phyloP scores from a whole-genome alignment of 164 flowering plant species.

The Umbellularia californica region DNA sequence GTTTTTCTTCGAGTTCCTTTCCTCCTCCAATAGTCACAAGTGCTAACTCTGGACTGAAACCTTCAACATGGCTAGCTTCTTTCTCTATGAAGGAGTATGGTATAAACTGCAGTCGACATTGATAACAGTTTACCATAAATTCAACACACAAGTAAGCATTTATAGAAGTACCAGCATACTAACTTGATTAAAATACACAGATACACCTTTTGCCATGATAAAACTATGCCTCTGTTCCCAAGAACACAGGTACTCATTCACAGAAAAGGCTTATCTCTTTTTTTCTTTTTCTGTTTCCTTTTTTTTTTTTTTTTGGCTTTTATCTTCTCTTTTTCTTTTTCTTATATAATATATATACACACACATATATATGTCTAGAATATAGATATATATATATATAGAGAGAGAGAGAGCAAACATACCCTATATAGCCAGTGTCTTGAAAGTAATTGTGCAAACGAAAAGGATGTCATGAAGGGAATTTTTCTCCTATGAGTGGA shows the following conservation, averaged over 20 bases:
- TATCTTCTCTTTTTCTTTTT: too few relatives aligned
- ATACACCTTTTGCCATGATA: not conserved
- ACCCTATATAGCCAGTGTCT: too few relatives aligned
- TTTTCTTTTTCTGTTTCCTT: too few relatives aligned
- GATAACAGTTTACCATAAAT: constrained; percentile 1
- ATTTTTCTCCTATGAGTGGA: too few relatives aligned
- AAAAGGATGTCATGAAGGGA: too few relatives aligned
- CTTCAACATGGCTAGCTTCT: constrained; percentile 99
- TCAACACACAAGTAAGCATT: not conserved
- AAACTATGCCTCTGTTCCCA: not conserved
- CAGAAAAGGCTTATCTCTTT: not conserved
- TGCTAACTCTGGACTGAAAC: constrained; percentile 96
- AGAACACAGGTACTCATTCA: not conserved
- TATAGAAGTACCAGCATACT: not conserved
- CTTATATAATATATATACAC: too few relatives aligned
- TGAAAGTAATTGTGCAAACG: too few relatives aligned
- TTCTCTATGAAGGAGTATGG: constrained; percentile 97
- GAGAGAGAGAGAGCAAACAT: too few relatives aligned
- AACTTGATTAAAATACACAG: too few relatives aligned
- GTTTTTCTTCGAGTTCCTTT: constrained; percentile 96
- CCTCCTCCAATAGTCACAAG: constrained; percentile 98
- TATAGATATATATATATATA: too few relatives aligned
- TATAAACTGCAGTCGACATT: constrained; percentile 63
- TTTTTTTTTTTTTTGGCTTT: too few relatives aligned
- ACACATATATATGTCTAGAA: too few relatives aligned